Conservation (phyloP, 129 eudicot species). For the Solidago caesia region DNA sequence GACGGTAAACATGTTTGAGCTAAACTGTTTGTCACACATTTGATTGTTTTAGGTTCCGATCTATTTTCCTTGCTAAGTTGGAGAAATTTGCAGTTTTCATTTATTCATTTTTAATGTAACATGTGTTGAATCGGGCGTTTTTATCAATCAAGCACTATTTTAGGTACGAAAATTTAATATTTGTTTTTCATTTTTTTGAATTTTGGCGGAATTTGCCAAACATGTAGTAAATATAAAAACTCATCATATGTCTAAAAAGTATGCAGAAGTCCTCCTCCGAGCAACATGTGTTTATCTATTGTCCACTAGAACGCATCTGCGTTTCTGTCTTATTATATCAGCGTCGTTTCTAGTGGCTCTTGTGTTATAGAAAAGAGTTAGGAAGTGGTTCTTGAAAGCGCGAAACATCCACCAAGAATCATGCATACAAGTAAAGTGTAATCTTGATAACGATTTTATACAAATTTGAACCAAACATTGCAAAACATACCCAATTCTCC, state of each 20-base stretch:
- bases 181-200: no score
- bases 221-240: no score
- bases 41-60: background rate
- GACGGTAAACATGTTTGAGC: background rate
- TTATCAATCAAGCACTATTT: no score
- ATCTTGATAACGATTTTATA: constrained; percentile 19
- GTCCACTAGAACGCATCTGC: constrained; percentile 6
- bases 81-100: no score
- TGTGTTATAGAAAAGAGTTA: constrained; percentile 1
- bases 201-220: no score
- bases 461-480: constrained; percentile 24
- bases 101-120: no score
- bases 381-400: constrained; percentile 18
- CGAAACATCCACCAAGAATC: constrained; percentile 23
- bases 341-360: background rate
- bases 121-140: no score
- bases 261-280: no score
- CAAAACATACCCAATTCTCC: constrained; percentile 13
- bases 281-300: no score
- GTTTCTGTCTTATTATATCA: background rate
- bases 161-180: no score
- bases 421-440: background rate
- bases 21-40: background rate
- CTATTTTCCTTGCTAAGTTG: no score
- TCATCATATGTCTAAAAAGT: no score